Base-by-base conservation (phyloP, 2,329 filamentous ascomycete genomes). In the Aspergillus cejpii region DNA sequence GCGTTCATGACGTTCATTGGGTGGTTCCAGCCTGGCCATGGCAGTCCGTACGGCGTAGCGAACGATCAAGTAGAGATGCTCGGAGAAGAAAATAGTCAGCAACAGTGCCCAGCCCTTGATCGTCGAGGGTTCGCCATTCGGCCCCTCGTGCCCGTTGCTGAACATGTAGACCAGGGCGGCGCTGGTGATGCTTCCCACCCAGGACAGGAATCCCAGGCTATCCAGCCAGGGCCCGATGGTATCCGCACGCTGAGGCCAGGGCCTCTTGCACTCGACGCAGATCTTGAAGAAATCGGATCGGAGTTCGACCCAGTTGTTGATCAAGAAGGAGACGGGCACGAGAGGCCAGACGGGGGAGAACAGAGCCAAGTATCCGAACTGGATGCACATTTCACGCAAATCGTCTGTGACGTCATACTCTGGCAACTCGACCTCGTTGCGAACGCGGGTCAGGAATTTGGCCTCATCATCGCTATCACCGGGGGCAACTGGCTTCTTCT, bases 281-380 rank as follows among this genome's bases (percentile, higher is more conserved):
- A 98, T 97, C 68, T 98, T 98, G 70, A 96, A 79, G 2, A 92
- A 91, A 63, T 98, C 92, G 1, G 87, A 89, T 28, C 92, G 85
- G 36, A 97, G 79, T 64, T 98, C 92, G 45, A 98, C 72, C 89
- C 91, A 97, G 70, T 98, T 94, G 70, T 97, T 98, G 69, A 94
- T 74, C 19, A 97, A 73, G 72, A 97, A 98, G 1, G 86, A 92
- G 45, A 88, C 77, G 1, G 85, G 85, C 0, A 91, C 90, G 17
- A 97, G 73, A 0, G 92, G 92, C 92, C 92, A 98, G 43, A 94
- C 81, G 3, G 92, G 87, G 0, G 87, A 94, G 69, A 97, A 98
- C 12, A 98, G 78, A 0, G 87, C 85, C 1, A 98, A 75, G 64
- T 97, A 97, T 29, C 90, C 88, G 73, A 79, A 89, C 56, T 94